phyloP scores from a whole-genome alignment of 306 rosid species.

The Medicago ruthenica region DNA sequence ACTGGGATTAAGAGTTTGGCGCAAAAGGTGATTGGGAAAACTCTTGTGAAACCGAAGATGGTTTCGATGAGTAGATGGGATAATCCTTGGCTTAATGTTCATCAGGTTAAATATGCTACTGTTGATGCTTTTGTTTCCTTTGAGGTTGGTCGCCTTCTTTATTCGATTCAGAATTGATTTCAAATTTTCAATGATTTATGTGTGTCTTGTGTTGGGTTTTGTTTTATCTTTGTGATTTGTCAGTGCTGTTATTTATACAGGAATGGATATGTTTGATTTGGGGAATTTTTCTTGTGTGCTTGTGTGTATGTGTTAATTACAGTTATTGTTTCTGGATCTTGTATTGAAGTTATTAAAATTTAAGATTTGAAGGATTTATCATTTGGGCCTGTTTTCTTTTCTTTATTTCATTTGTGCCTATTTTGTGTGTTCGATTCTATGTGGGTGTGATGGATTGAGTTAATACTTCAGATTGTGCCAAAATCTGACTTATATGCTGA shows the following conservation, averaged over 20 bases:
- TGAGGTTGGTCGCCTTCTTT: constrained; percentile 13
- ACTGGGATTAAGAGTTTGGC: constrained; percentile 16
- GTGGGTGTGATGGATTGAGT: constrained; percentile 4
- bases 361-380: background rate
- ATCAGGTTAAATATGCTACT: constrained; percentile 40
- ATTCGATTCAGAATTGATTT: background rate
- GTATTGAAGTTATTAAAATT: background rate
- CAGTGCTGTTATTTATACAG: background rate
- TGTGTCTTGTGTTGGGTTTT: background rate
- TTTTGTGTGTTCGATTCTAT: background rate
- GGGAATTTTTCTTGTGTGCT: background rate
- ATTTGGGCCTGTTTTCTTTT: background rate
- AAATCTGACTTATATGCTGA: no score
- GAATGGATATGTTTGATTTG: background rate
- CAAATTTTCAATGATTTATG: no score
- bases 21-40: background rate
- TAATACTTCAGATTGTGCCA: background rate
- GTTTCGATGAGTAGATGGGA: constrained; percentile 42
- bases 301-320: background rate
- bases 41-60: constrained; percentile 30
- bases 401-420: no score
- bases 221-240: background rate
- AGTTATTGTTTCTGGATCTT: background rate
- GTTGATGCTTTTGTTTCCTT: constrained; percentile 28
- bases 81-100: constrained; percentile 2